Evolutionary conservation across 2,329 filamentous ascomycete species (phyloP).

Genomic region (Alternaria sp.): DNA sequence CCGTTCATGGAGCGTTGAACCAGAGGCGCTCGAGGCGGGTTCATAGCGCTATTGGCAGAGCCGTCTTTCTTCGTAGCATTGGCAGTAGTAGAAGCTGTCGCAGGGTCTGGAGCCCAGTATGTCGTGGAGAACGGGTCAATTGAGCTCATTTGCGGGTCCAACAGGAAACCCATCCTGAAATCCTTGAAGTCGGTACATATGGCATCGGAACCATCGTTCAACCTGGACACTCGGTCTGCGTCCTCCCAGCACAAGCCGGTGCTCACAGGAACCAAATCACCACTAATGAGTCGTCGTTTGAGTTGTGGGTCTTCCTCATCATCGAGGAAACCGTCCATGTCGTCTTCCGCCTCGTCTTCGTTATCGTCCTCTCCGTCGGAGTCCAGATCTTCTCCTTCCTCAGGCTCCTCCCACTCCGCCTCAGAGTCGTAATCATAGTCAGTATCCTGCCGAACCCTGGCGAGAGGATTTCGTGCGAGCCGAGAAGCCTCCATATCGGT

Average conservation of each 20-base stretch:
- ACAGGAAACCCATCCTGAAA: constrained; percentile 78
- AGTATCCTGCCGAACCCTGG: constrained; percentile 66
- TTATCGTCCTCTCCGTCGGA: constrained; percentile 73
- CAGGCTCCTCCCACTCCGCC: constrained; percentile 81
- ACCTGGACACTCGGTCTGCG: constrained; percentile 50
- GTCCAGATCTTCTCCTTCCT: constrained; percentile 73
- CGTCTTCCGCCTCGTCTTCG: constrained; percentile 79
- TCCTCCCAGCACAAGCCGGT: constrained; percentile 88
- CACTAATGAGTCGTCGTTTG: constrained; percentile 67
- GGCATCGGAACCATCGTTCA: constrained; percentile 56
- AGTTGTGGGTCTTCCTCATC: constrained; percentile 73
- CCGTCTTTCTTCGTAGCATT: constrained; percentile 26
- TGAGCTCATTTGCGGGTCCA: constrained; percentile 60
- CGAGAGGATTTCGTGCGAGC: constrained; percentile 63
- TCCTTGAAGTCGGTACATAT: constrained; percentile 62
- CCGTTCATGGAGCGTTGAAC: constrained; percentile 50
- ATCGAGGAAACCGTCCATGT: constrained; percentile 90
- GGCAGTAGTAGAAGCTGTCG: constrained; percentile 17
- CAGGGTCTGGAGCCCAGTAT: constrained; percentile 72
- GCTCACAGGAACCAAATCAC: constrained; percentile 77
- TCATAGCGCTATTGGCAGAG: constrained; percentile 42
- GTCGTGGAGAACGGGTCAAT: constrained; percentile 86
- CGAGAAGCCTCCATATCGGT: constrained; percentile 55
- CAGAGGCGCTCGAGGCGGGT: constrained; percentile 55
- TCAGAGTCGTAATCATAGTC: constrained; percentile 89